Percentiles rank a stretch among this genome's conserved stretches.
These are phyloP conservation scores for Ophioceras dolichostomum DNA, from an alignment of 2,329 filamentous ascomycete genomes.

Conservation along the genomic window DNA sequence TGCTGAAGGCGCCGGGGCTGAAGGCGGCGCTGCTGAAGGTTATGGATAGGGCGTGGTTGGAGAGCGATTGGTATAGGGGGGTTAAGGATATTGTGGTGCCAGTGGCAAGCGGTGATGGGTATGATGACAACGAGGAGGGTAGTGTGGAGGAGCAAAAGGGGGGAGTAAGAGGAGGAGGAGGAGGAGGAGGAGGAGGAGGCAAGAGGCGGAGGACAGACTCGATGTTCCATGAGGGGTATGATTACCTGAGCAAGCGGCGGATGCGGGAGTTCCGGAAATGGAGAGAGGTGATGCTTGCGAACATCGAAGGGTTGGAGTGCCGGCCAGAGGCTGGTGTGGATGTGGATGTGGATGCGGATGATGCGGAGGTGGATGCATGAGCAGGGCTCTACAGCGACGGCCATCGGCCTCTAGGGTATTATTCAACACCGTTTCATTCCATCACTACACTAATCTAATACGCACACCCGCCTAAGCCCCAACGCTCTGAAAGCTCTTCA, in stretches of 20 bases:
- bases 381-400: too few relatives aligned
- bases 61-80: constrained; percentile 50
- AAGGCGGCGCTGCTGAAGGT: constrained; percentile 49
- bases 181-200: constrained; percentile 21
- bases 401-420: too few relatives aligned
- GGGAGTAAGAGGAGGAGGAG: constrained; percentile 19
- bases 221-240: constrained; percentile 66
- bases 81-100: constrained; percentile 40
- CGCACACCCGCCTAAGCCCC: neutral
- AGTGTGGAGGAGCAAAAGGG: constrained; percentile 18
- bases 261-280: constrained; percentile 49
- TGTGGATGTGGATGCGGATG: too few relatives aligned
- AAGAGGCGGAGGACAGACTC: constrained; percentile 35
- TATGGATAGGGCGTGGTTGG: constrained; percentile 42
- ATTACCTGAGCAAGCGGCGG: constrained; percentile 55
- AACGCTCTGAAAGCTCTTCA: constrained; percentile 45
- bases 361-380: too few relatives aligned
- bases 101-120: constrained; percentile 11
- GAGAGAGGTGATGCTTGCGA: constrained; percentile 47
- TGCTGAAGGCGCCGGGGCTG: constrained; percentile 39
- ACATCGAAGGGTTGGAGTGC: constrained; percentile 27
- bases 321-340: too few relatives aligned
- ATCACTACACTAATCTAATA: neutral
- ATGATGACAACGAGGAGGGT: constrained; percentile 8
- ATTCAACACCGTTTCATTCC: too few relatives aligned